Conservation (phyloP, 306 rosid genomes). For the Datisca glomerata region DNA sequence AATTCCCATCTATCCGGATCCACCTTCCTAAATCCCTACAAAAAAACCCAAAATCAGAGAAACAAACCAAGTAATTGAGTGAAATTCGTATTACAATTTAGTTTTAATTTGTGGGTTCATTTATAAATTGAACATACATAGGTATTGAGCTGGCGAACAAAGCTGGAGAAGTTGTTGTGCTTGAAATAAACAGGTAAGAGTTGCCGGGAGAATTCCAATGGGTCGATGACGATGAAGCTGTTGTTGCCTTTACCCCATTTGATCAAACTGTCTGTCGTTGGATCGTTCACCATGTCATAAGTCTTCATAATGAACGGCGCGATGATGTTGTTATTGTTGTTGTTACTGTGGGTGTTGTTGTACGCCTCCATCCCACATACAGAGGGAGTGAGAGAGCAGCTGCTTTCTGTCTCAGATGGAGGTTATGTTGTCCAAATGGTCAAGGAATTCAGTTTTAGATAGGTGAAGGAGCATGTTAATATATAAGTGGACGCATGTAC, state of each 20-base stretch:
- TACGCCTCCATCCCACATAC: constrained; percentile 42
- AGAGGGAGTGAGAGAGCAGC: background rate
- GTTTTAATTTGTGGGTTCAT: background rate
- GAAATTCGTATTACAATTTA: background rate
- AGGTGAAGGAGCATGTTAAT: constrained; percentile 18
- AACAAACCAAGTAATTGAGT: background rate
- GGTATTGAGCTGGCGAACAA: constrained; percentile 91
- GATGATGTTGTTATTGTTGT: constrained; percentile 25
- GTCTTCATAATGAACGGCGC: constrained; percentile 92
- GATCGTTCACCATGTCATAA: constrained; percentile 79
- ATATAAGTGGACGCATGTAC: constrained; percentile 22
- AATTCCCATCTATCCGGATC: constrained; percentile 96
- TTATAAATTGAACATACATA: constrained; percentile 25
- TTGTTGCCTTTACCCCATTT: constrained; percentile 65
- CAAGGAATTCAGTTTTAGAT: background rate
- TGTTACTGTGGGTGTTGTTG: constrained; percentile 39
- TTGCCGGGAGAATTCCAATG: constrained; percentile 49
- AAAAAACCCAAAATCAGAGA: background rate
- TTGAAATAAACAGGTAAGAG: constrained; percentile 78
- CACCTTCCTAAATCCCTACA: constrained; percentile 76
- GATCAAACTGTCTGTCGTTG: constrained; percentile 47
- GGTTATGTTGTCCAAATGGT: background rate
- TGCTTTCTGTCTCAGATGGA: constrained; percentile 4
- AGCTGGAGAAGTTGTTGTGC: constrained; percentile 92
- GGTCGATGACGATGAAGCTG: constrained; percentile 84